Evolutionary conservation across 345 rosid genomes (phyloP), one percentile per base, ranked within the genome.

Genomic region (Eucalyptus decipiens): DNA sequence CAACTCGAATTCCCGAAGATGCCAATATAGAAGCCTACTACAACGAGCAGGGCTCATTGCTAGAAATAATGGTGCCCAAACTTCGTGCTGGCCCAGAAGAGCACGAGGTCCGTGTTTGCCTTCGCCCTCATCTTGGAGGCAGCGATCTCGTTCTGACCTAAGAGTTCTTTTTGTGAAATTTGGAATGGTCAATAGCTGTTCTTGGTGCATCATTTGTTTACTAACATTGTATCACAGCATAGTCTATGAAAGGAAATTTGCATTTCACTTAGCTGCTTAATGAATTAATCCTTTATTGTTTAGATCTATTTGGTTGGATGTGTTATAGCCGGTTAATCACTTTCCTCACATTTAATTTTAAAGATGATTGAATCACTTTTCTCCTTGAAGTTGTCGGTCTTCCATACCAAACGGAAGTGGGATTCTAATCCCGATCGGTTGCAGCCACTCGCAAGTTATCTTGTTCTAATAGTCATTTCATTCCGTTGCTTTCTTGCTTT

Each of bases 61-160:
- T 98, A 40, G 99, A 98, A 95, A 96, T 98, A 76, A 93, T 97
- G 93, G 98, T 98, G 90, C 99, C 99, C 7, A 98, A 96, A 90
- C 95, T 95, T 48, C 97, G 94, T 16, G 93, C 89, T 50, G 98
- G 98, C 26, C 96, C 95, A 15, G 99, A 97, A 94, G 99, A 98
- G 91, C 99, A 97, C n/a, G 99, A 97, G 92, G 98, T 98, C 48
- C 97, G 96, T 8, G 98, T 97, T 81, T 97, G 98, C 94, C 95
- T 97, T 42, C 97, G 99, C 49, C 96, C 99, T 24, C 93, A 94
- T 88, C 96, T 95, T 43, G 95, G 95, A 69, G 95, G 92, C 90
- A 94, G 92, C 65, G 99, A 95, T 90, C 97, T 96, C 87, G 91
- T 95, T 97, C 93, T 97, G 90, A 96, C 98, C 18, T 97, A 94